phyloP scores from a whole-genome alignment of 306 rosid species.

The Ormosia emarginata region DNA sequence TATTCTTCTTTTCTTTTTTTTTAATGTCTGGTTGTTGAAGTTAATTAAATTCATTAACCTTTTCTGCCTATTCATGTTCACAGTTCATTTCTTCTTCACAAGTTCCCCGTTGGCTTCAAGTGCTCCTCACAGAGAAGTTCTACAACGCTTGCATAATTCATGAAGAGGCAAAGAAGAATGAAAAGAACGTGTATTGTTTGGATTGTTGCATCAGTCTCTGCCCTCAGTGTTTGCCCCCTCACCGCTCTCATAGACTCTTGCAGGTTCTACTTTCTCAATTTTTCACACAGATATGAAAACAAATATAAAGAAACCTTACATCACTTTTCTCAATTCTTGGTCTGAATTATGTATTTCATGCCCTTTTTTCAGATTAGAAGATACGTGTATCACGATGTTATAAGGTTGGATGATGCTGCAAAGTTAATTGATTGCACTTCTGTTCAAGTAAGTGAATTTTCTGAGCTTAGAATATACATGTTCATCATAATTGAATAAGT shows the following conservation, averaged over 20 bases:
- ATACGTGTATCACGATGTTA: conserved; percentile 77
- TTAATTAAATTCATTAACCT: neutral
- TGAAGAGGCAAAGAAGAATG: conserved; percentile 80
- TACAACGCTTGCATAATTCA: conserved; percentile 91
- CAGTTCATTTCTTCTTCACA: conserved; percentile 38
- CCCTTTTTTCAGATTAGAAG: conserved; percentile 68
- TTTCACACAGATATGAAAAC: neutral
- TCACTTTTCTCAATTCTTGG: neutral
- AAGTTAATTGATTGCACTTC: conserved; percentile 69
- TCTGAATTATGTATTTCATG: neutral
- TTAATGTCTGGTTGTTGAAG: neutral
- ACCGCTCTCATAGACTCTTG: conserved; percentile 73
- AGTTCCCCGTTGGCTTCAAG: conserved; percentile 78
- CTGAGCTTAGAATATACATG: neutral
- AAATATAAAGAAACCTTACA: neutral
- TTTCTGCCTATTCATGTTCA: neutral
- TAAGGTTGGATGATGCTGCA: conserved; percentile 73
- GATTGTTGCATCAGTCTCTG: conserved; percentile 89
- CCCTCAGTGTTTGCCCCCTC: conserved; percentile 83
- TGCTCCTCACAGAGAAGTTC: conserved; percentile 73
- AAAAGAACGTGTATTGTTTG: conserved; percentile 81
- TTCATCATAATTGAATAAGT: neutral
- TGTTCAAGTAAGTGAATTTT: conserved; percentile 64
- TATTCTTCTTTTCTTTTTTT: neutral
- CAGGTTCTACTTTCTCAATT: conserved; percentile 46